phyloP scores from a whole-genome alignment of 1,139 yeast genomes.

The Suhomyces panamericanus region DNA sequence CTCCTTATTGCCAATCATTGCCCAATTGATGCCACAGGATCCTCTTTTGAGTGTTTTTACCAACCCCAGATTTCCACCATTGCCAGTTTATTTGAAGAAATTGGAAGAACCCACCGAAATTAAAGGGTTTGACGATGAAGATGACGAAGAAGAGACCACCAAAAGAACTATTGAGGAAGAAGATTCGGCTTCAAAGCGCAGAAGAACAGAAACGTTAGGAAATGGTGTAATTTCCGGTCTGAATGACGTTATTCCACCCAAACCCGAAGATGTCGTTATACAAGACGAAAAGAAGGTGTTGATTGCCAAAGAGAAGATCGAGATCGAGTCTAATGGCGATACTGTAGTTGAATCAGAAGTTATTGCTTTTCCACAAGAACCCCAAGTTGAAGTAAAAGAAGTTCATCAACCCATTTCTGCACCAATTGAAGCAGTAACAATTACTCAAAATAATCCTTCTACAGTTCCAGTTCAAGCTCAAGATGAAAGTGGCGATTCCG shows the following conservation, averaged over 20 bases:
- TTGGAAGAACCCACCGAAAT: constrained; percentile 9
- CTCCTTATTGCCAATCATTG: constrained; percentile 71
- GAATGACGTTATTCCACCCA: not conserved
- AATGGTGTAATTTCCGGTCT: constrained; percentile 3
- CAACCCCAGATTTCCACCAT: constrained; percentile 79
- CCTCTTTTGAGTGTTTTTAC: constrained; percentile 53
- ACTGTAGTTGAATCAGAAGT: constrained; percentile 8
- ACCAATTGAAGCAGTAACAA: not conserved
- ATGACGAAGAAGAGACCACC: constrained; percentile 20
- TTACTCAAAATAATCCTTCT: not conserved
- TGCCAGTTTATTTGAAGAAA: constrained; percentile 39
- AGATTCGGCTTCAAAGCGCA: constrained; percentile 6
- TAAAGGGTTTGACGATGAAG: constrained; percentile 19
- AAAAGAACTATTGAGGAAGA: constrained; percentile 13
- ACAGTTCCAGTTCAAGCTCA: constrained; percentile 1
- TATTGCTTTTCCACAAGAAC: constrained; percentile 10
- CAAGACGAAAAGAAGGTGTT: constrained; percentile 7
- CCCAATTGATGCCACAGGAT: constrained; percentile 47
- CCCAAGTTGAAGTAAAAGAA: not conserved
- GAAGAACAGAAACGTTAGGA: constrained; percentile 5
- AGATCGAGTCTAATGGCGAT: not conserved
- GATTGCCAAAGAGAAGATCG: not conserved
- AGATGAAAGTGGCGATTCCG: constrained; percentile 39
- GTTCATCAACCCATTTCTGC: not conserved
- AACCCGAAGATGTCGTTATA: constrained; percentile 15